Base-by-base conservation (phyloP, 1,284 basidiomycete genomes). In the Sporisorium sorghi region DNA sequence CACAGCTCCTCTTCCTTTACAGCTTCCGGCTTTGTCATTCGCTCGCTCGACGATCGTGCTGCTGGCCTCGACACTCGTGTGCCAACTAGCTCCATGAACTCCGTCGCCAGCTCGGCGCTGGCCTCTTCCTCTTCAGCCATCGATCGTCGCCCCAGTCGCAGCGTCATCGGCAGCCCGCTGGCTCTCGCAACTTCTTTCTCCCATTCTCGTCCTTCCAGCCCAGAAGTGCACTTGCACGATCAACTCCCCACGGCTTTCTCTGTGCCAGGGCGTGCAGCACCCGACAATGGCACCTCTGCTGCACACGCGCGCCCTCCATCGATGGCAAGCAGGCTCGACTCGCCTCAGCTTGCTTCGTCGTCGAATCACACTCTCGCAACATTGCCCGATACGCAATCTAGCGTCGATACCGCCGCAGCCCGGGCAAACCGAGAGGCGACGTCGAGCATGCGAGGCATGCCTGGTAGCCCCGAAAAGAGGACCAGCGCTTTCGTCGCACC, bases 1-100 rank as follows among this genome's bases (percentile, higher is more conserved):
- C 55, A 63, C 17, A 61, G 68, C 62, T 50, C 62, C 6, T 61
- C 68, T 7, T 58, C 58, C n/a, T 58, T 58, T 32, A 44, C 61
- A 17, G 37, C 35, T 44, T 30, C 62, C 0, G 47, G 30, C 26
- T 58, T 39, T 33, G 39, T 43, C 2, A 53, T 53, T 17, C 53
- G 67, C 37, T 44, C 47, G 12, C 28, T 46, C 26, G 57, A 70
- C 24, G 60, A 63, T 21, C 51, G 49, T 15, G n/a, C 26, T 21
- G 21, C 33, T 4, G 39, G 44, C 23, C 10, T 19, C 17, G 35
- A 51, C 11, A 32, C 30, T 12, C 50, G 65, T 17, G 35, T 17
- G 2, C 58, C 53, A 7, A 56, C 58, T 30, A 28, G 24, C 10
- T 67, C 64, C 9, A 60, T 53, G 17, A 44, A 39, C 8, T 67